phyloP scores from a whole-genome alignment of 179 eudicot species.

The Carnegiea gigantea region DNA sequence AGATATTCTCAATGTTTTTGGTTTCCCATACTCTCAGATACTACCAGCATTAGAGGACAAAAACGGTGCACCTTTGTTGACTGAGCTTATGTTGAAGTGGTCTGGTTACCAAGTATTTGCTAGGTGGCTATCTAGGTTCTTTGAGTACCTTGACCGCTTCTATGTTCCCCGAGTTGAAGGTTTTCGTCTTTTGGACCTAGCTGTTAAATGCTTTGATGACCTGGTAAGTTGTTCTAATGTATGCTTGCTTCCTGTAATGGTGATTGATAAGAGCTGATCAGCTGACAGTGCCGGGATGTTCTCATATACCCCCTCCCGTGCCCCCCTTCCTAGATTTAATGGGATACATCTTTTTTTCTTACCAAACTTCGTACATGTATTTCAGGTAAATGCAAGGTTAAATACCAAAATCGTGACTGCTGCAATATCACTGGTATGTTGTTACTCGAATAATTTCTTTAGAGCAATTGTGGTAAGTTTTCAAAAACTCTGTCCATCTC shows the following conservation, averaged over 20 bases:
- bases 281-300: background rate
- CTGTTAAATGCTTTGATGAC: constrained; percentile 24
- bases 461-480: background rate
- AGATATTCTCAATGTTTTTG: background rate
- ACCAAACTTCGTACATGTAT: constrained; percentile 6
- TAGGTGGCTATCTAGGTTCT: constrained; percentile 38
- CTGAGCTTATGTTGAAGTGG: constrained; percentile 34
- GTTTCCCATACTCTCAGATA: constrained; percentile 21
- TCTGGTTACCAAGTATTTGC: constrained; percentile 29
- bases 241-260: constrained; percentile 1
- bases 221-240: constrained; percentile 22
- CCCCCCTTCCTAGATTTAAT: background rate
- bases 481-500: background rate
- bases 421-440: constrained; percentile 27
- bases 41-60: constrained; percentile 33
- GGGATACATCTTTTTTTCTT: background rate
- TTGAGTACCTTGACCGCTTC: constrained; percentile 38
- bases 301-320: too few species aligned
- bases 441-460: background rate
- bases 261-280: background rate
- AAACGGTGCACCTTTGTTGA: constrained; percentile 23
- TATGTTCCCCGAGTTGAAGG: constrained; percentile 32
- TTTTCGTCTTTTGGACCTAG: constrained; percentile 26
- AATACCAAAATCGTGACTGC: constrained; percentile 26
- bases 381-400: constrained; percentile 31